phyloP scores from a whole-genome alignment of 768 basidiomycete species.

The Hypholoma fasciculare region DNA sequence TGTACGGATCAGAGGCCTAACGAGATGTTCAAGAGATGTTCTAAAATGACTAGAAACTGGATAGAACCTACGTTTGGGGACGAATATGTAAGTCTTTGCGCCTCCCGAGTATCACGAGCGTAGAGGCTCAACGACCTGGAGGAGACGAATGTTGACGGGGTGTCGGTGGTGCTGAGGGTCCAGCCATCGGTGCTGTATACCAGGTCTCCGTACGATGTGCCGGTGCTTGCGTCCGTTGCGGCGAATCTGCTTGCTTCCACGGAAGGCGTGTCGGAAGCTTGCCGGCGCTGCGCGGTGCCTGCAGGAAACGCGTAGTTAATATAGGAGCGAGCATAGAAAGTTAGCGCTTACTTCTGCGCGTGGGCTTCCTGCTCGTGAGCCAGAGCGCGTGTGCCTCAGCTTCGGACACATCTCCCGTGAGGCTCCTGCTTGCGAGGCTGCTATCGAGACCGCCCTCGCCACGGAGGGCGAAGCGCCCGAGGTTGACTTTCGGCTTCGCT shows the following conservation, averaged over 20 bases:
- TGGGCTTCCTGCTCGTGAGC: conserved; percentile 7
- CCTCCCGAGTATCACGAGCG: neutral
- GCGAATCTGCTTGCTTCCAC: neutral
- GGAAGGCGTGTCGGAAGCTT: neutral
- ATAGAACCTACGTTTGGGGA: neutral
- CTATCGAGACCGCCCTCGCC: neutral
- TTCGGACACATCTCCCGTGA: neutral
- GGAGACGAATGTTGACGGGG: neutral
- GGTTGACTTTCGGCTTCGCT: neutral
- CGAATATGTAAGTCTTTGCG: neutral
- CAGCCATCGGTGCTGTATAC: neutral
- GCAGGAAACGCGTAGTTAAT: too few relatives aligned
- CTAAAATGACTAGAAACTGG: neutral
- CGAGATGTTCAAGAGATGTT: too few relatives aligned
- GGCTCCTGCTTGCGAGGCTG: neutral
- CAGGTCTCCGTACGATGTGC: neutral
- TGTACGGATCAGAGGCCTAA: neutral
- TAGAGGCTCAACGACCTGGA: neutral
- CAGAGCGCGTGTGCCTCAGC: conserved; percentile 2
- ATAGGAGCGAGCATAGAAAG: too few relatives aligned
- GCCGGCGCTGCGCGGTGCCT: conserved; percentile 5
- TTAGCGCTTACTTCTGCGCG: conserved; percentile 1
- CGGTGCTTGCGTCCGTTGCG: neutral
- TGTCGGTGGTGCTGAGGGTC: conserved; percentile 2
- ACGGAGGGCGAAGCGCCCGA: conserved; percentile 2